A percentile compares a stretch with the other conserved stretches of the same genome.
Conservation (phyloP, 176 grass and related monocot genomes). For the Musa troglodytarum region DNA sequence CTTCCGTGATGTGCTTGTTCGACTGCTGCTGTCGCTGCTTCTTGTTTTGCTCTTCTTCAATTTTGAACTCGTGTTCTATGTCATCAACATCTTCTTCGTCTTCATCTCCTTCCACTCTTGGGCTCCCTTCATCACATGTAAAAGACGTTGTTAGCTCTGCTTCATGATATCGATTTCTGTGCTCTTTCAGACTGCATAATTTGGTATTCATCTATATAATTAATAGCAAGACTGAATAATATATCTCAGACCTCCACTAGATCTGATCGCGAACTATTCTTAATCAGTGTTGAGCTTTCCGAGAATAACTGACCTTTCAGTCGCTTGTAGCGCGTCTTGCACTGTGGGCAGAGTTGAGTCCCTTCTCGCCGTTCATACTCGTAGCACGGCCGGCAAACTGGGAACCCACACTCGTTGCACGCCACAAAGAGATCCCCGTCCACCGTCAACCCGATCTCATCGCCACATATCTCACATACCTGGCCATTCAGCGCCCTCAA, state of each 20-base stretch:
- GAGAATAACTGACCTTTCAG: conserved; percentile 50
- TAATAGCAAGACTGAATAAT: no score
- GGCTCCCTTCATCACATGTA: conserved; percentile 1
- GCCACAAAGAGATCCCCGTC: conserved; percentile 90
- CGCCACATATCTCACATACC: conserved; percentile 98
- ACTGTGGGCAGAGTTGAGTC: conserved; percentile 91
- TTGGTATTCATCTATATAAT: no score
- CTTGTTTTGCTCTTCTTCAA: conserved; percentile 12
- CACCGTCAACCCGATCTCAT: conserved; percentile 65
- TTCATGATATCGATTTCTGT: conserved; percentile 7
- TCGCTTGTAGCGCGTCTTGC: conserved; percentile 98
- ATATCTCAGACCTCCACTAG: no score
- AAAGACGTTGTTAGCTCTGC: conserved; percentile 32
- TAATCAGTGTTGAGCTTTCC: no score
- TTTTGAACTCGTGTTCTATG: conserved; percentile 17
- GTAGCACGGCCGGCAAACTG: conserved; percentile 93
- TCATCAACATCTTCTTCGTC: conserved; percentile 16
- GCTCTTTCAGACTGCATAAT: no score
- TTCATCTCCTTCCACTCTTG: conserved; percentile 19
- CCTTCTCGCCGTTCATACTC: conserved; percentile 97
- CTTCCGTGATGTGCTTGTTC: conserved; percentile 59
- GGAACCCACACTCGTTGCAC: conserved; percentile 98
- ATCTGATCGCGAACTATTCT: no score
- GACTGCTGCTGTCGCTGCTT: conserved; percentile 30
- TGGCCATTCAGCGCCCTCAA: conserved; percentile 73